A percentile compares a stretch with the other conserved stretches of the same genome.
Conservation (phyloP, 169 alveolate species). For the Plasmodium gaboni region DNA sequence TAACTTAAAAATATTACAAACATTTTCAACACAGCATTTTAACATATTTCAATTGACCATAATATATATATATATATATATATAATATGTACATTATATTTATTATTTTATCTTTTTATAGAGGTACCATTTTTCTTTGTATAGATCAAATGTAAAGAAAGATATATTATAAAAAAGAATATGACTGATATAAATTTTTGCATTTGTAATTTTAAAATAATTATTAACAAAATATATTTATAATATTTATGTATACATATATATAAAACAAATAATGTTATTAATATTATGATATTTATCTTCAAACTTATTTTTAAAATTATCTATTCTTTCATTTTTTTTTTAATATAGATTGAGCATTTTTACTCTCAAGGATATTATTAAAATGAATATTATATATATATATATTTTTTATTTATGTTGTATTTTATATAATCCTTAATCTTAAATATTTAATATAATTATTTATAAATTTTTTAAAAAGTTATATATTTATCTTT, state of each 20-base stretch:
- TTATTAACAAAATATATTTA: too few species aligned
- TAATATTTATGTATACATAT: not conserved
- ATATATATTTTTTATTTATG: not conserved
- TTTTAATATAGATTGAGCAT: not conserved
- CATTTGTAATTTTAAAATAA: constrained; percentile 20
- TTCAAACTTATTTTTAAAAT: not conserved
- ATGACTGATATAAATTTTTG: constrained; percentile 22
- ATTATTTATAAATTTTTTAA: too few species aligned
- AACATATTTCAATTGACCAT: not conserved
- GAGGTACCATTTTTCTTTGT: constrained; percentile 43
- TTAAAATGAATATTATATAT: not conserved
- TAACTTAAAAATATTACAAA: not conserved
- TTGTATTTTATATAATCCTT: too few species aligned
- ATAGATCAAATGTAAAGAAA: constrained; percentile 33
- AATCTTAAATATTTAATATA: too few species aligned
- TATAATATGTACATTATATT: not conserved
- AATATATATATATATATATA: not conserved
- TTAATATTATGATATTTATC: constrained; percentile 7
- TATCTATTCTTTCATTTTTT: constrained; percentile 4
- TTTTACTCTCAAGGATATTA: not conserved
- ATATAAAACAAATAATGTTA: not conserved
- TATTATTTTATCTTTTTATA: not conserved
- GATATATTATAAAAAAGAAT: constrained; percentile 40
- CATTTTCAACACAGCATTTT: not conserved
- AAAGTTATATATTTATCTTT: too few species aligned